phyloP scores from a whole-genome alignment of 2,329 filamentous ascomycete genomes.

The Diaporthe humulicola region DNA sequence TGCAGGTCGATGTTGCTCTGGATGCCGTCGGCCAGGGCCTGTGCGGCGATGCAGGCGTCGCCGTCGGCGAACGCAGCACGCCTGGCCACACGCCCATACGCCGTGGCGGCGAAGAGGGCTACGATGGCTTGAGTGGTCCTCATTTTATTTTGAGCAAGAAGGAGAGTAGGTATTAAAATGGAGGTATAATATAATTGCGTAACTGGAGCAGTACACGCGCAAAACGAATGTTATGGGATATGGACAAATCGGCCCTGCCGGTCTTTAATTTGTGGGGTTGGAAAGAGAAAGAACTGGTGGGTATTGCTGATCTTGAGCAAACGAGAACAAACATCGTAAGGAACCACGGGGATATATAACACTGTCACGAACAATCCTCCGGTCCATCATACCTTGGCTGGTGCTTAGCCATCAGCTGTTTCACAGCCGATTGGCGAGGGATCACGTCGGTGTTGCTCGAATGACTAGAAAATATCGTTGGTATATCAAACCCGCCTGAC shows the following conservation, averaged over 20 bases:
- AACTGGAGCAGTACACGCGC: neutral
- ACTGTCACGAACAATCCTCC: neutral
- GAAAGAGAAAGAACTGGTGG: constrained; percentile 6
- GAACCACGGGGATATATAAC: neutral
- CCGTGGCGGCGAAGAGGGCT: neutral
- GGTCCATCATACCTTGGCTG: neutral
- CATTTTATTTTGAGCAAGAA: neutral
- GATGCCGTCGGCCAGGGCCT: constrained; percentile 30
- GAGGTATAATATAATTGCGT: neutral
- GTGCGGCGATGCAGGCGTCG: constrained; percentile 25
- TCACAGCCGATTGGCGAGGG: neutral
- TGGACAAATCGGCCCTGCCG: constrained; percentile 15
- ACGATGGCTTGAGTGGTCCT: neutral
- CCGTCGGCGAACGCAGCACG: constrained; percentile 25
- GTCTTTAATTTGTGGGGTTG: neutral
- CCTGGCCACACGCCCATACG: constrained; percentile 17
- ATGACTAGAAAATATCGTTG: constrained; percentile 24
- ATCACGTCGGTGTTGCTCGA: neutral
- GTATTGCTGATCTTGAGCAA: neutral
- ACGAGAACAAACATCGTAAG: neutral
- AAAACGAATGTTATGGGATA: neutral
- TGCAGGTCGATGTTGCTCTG: constrained; percentile 35
- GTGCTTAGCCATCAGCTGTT: constrained; percentile 9
- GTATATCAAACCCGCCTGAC: constrained; percentile 21
- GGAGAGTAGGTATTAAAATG: neutral